These are phyloP conservation scores for Diaporthe citriasiana DNA, from an alignment of 2,329 filamentous ascomycete genomes.

Conservation along the genomic window DNA sequence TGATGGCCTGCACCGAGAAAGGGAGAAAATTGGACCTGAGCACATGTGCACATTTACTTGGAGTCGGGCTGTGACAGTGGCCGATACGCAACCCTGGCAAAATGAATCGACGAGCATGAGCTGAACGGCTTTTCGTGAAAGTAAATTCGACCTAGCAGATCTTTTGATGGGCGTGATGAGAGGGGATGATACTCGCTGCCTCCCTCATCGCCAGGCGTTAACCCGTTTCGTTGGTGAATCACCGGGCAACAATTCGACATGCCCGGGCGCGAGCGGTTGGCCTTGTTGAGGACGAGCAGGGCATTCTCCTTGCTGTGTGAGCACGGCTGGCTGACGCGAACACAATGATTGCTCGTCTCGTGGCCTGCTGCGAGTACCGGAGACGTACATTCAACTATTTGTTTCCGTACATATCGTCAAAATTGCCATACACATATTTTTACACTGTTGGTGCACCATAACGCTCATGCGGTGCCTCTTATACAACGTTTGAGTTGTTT, in stretches of 20 bases:
- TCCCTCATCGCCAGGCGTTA: neutral
- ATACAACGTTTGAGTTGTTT: too few species aligned
- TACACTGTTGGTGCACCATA: neutral
- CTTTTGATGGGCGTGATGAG: neutral
- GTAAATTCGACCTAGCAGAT: neutral
- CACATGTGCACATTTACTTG: neutral
- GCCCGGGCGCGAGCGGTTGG: neutral
- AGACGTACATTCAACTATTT: neutral
- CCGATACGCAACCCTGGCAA: neutral
- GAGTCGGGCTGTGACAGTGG: neutral
- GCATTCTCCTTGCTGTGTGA: neutral
- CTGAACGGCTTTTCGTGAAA: neutral
- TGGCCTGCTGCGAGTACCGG: too few species aligned
- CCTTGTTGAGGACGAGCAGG: neutral
- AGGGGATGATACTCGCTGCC: too few species aligned
- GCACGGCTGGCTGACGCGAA: neutral
- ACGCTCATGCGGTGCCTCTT: neutral
- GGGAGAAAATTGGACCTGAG: neutral
- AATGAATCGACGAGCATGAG: neutral
- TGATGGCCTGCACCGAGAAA: slow-evolving; percentile 1
- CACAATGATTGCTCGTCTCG: neutral
- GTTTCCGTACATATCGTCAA: neutral
- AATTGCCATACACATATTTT: neutral
- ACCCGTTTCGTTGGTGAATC: neutral
- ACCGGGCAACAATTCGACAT: neutral